Evolutionary conservation across 208 protist genomes (phyloP).

Genomic region (Porcisia deanei): DNA sequence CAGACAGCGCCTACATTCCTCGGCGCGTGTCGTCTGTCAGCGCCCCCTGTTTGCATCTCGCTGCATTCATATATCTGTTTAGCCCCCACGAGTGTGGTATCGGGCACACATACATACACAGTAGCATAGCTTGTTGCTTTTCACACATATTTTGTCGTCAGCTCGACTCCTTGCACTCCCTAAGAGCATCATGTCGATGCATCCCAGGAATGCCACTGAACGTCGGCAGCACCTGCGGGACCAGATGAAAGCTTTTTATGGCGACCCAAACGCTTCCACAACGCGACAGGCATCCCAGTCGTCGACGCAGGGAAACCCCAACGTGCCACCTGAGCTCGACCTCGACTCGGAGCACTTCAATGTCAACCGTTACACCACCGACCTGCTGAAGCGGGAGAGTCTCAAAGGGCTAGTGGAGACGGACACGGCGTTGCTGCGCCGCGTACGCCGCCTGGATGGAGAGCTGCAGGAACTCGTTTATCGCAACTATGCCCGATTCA

Average conservation of each 20-base stretch:
- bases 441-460: slow-evolving; percentile 83
- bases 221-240: slow-evolving; percentile 67
- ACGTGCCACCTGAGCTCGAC: slow-evolving; percentile 66
- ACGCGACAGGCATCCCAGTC: slow-evolving; percentile 13
- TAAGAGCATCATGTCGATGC: slow-evolving; percentile 2
- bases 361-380: slow-evolving; percentile 76
- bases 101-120: background rate
- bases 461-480: slow-evolving; percentile 99
- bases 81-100: background rate
- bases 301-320: slow-evolving; percentile 16
- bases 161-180: background rate
- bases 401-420: slow-evolving; percentile 79
- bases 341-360: slow-evolving; percentile 88
- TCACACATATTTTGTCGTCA: no score
- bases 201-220: slow-evolving; percentile 28
- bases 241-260: slow-evolving; percentile 86
- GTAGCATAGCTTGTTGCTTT: background rate
- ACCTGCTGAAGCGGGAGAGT: slow-evolving; percentile 70
- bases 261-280: slow-evolving; percentile 40
- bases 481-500: slow-evolving; percentile 99
- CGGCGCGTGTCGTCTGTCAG: background rate
- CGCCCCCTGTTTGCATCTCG: background rate
- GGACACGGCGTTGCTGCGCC: slow-evolving; percentile 78
- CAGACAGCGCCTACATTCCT: background rate
- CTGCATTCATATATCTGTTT: background rate